phyloP scores from a whole-genome alignment of 2,329 filamentous ascomycete genomes.

The Cercospora sp. region DNA sequence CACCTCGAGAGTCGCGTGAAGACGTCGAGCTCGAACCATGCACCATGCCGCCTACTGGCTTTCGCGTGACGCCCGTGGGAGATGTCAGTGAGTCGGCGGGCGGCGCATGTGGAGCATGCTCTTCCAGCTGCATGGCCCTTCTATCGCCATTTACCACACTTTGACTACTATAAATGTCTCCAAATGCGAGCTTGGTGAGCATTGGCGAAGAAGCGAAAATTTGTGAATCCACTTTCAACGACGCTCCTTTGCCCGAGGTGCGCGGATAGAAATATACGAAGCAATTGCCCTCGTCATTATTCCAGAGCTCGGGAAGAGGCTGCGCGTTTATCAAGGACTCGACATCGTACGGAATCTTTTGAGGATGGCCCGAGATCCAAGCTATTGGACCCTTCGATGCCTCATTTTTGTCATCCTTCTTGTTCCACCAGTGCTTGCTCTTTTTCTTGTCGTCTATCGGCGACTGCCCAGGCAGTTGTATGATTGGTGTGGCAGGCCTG shows the following conservation, averaged over 20 bases:
- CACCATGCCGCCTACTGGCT: slow-evolving; percentile 4
- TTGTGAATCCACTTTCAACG: slow-evolving; percentile 62
- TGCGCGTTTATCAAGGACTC: slow-evolving; percentile 52
- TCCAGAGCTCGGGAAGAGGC: slow-evolving; percentile 62
- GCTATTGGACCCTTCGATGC: slow-evolving; percentile 46
- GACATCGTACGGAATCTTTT: slow-evolving; percentile 58
- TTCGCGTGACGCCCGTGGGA: slow-evolving; percentile 31
- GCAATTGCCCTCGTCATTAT: slow-evolving; percentile 59
- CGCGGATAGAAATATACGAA: slow-evolving; percentile 63
- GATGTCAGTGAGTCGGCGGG: slow-evolving; percentile 35
- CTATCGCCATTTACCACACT: slow-evolving; percentile 30
- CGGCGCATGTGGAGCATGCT: slow-evolving; percentile 33
- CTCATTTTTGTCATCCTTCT: slow-evolving; percentile 37
- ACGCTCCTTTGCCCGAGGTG: slow-evolving; percentile 56
- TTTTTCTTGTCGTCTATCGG: slow-evolving; percentile 30
- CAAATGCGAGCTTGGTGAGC: slow-evolving; percentile 57
- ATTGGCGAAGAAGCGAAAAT: slow-evolving; percentile 58
- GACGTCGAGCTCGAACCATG: slow-evolving; percentile 33
- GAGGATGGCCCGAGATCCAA: slow-evolving; percentile 61
- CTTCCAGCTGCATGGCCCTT: slow-evolving; percentile 38
- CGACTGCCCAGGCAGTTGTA: slow-evolving; percentile 26
- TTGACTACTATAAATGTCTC: slow-evolving; percentile 50
- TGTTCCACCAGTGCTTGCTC: slow-evolving; percentile 38
- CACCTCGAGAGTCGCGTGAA: slow-evolving; percentile 42
- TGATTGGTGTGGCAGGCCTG: slow-evolving; percentile 29